phyloP scores from a whole-genome alignment of 345 rosid genomes.

The Euphorbia pulcherrima region DNA sequence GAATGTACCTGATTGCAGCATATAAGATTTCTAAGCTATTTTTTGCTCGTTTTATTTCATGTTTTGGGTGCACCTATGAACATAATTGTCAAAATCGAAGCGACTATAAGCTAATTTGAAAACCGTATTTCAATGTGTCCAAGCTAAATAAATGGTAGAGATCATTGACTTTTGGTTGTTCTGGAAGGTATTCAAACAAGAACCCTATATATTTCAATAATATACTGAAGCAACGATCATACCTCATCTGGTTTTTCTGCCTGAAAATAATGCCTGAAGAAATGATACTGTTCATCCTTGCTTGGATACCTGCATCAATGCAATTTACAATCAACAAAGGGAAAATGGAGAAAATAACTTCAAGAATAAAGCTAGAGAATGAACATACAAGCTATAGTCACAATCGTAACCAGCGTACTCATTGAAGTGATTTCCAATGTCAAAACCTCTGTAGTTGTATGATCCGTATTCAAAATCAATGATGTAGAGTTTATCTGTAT shows the following conservation, averaged over 20 bases:
- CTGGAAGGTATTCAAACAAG: not conserved
- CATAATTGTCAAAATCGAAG: not conserved
- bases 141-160: not conserved
- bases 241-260: slow-evolving; percentile 73
- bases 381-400: slow-evolving; percentile 73
- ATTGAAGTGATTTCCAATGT: slow-evolving; percentile 91
- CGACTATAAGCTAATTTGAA: not conserved
- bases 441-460: slow-evolving; percentile 86
- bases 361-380: slow-evolving; percentile 10
- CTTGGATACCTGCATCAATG: slow-evolving; percentile 60
- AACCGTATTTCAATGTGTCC: not conserved
- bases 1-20: not conserved
- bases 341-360: not conserved
- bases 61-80: not conserved
- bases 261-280: slow-evolving; percentile 77
- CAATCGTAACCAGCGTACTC: slow-evolving; percentile 97
- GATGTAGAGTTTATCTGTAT: slow-evolving; percentile 70
- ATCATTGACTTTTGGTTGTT: not conserved
- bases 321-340: slow-evolving; percentile 19
- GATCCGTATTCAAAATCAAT: slow-evolving; percentile 97
- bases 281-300: slow-evolving; percentile 76
- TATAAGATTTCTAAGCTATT: not conserved
- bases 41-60: not conserved
- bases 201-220: not conserved
- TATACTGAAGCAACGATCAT: slow-evolving; percentile 3